Evolutionary conservation across 371 early-diverging fungal genomes (phyloP).

Genomic region (Sporodiniella umbellata): DNA sequence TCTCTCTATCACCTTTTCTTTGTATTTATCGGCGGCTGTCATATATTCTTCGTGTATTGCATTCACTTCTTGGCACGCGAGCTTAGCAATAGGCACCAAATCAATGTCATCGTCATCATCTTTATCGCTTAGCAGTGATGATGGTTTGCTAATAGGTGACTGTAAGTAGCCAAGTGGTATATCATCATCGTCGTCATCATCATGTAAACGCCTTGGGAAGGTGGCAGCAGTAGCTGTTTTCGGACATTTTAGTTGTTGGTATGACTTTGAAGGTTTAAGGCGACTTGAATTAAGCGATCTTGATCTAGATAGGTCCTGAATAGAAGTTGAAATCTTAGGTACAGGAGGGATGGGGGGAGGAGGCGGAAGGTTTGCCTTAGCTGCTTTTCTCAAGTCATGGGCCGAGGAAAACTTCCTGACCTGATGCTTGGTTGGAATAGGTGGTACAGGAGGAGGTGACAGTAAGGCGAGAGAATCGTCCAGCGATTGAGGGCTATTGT

Average conservation of each 20-base stretch:
- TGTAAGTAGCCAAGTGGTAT: slow-evolving; percentile 17
- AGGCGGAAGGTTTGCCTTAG: slow-evolving; percentile 1
- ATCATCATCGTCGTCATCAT: slow-evolving; percentile 17
- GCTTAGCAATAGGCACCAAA: slow-evolving; percentile 20
- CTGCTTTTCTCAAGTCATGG: slow-evolving; percentile 15
- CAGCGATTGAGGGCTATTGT: slow-evolving; percentile 6
- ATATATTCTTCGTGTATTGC: slow-evolving; percentile 13
- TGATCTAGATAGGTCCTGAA: slow-evolving; percentile 9
- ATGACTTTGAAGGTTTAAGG: neutral
- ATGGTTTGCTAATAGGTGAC: slow-evolving; percentile 19
- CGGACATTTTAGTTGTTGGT: slow-evolving; percentile 7
- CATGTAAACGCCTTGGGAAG: neutral
- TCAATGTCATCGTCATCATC: slow-evolving; percentile 33
- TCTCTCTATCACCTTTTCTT: slow-evolving; percentile 26
- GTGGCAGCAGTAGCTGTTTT: slow-evolving; percentile 2
- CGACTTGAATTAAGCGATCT: slow-evolving; percentile 10
- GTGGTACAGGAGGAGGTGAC: slow-evolving; percentile 25
- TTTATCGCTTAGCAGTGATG: slow-evolving; percentile 21
- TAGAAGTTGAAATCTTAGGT: neutral
- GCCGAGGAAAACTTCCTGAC: slow-evolving; percentile 20
- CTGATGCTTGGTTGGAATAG: slow-evolving; percentile 21
- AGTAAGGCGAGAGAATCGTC: slow-evolving; percentile 17
- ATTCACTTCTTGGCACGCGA: neutral
- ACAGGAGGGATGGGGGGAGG: neutral
- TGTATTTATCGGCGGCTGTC: slow-evolving; percentile 32